Percentiles rank a stretch among this genome's conserved stretches.
Evolutionary conservation across 768 basidiomycete genomes (phyloP).

Genomic region (Tylopilus vinaceipallidus): DNA sequence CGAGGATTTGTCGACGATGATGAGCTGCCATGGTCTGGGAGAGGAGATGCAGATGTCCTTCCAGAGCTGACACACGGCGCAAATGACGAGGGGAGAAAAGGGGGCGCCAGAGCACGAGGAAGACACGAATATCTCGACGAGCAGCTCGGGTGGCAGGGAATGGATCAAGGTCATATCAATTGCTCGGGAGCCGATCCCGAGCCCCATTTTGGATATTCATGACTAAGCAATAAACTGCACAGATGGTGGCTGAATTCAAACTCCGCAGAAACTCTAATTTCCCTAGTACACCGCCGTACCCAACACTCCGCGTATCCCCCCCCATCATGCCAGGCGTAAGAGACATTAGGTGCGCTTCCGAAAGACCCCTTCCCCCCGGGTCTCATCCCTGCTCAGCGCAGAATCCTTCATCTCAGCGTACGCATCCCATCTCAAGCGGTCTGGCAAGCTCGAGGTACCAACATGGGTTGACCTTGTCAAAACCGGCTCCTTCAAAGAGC

Average conservation of each 20-base stretch:
- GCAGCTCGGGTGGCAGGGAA: conserved; percentile 56
- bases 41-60: conserved; percentile 48
- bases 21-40: conserved; percentile 60
- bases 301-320: conserved; percentile 40
- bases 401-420: conserved; percentile 94
- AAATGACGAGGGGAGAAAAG: conserved; percentile 47
- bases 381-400: conserved; percentile 52
- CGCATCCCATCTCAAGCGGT: conserved; percentile 94
- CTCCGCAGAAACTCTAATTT: conserved; percentile 36
- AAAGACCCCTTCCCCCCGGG: conserved; percentile 11
- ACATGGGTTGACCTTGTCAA: conserved; percentile 99
- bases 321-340: conserved; percentile 77
- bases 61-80: conserved; percentile 60
- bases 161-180: conserved; percentile 18
- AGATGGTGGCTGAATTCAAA: conserved; percentile 37
- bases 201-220: no score
- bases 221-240: conserved; percentile 43
- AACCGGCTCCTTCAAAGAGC: conserved; percentile 96
- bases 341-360: conserved; percentile 61
- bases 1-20: conserved; percentile 47
- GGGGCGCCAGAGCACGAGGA: conserved; percentile 43
- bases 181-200: no score
- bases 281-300: conserved; percentile 45
- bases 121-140: conserved; percentile 56
- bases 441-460: conserved; percentile 98